Percentiles rank a stretch among this genome's conserved stretches.
Evolutionary conservation across 2,329 filamentous ascomycete genomes (phyloP).

Genomic region (Tolypocladium endophyticum): DNA sequence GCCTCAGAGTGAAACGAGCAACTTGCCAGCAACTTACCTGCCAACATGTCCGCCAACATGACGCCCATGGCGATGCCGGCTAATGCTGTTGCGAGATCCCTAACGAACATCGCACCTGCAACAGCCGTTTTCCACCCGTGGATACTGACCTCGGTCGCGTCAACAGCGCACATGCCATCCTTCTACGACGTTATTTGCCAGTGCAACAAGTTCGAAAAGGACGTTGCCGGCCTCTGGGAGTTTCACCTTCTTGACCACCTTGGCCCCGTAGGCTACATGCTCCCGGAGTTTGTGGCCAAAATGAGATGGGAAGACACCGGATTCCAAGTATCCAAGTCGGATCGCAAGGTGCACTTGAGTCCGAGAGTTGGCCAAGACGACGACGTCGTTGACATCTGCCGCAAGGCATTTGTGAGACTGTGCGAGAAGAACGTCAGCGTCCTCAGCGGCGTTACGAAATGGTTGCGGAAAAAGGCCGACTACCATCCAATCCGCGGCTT

Average conservation of each 20-base stretch:
- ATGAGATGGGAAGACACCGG: constrained; percentile 11
- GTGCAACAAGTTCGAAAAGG: constrained; percentile 16
- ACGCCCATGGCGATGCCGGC: background rate
- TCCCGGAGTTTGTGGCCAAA: constrained; percentile 7
- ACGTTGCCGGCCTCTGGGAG: constrained; percentile 10
- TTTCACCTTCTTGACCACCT: constrained; percentile 11
- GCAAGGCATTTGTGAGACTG: constrained; percentile 10
- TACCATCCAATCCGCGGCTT: constrained; percentile 19
- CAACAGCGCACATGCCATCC: constrained; percentile 1
- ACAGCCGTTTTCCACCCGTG: constrained; percentile 3
- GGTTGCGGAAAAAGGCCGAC: constrained; percentile 11
- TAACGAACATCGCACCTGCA: background rate
- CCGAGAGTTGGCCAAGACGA: constrained; percentile 6
- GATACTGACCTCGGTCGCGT: background rate
- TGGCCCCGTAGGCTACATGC: constrained; percentile 14
- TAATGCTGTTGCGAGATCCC: background rate
- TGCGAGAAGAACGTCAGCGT: constrained; percentile 15
- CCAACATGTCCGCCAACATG: constrained; percentile 1
- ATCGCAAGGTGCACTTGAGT: constrained; percentile 11
- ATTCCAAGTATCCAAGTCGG: constrained; percentile 6
- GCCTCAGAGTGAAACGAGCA: background rate
- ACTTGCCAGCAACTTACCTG: background rate
- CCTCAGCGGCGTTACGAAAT: constrained; percentile 15
- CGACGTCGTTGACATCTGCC: constrained; percentile 7
- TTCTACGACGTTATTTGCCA: constrained; percentile 11